Evolutionary conservation across 805 yeast genomes (phyloP), one percentile per base, ranked within the genome.

Genomic region (Saccharomyces jurei): DNA sequence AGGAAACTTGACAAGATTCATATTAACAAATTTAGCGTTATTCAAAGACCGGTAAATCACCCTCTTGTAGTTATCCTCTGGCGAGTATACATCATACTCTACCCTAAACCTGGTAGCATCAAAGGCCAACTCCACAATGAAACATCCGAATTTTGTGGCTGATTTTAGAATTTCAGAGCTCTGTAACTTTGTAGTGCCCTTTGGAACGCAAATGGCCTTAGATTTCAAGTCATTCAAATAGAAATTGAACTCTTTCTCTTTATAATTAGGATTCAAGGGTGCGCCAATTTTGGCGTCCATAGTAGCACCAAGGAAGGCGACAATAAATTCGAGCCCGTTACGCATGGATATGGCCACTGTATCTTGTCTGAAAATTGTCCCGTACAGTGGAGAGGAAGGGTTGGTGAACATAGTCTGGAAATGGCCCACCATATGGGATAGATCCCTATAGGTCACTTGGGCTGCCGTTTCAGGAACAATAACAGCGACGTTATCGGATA

Each of bases 201-300:
- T 67, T 28, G 86, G 82, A 9, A 84, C 86, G 55, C 84, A 69
- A 29, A 85, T 74, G 27, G 82, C 81, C 52, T 74, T 74, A 6
- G 87, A 77, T 60, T 78, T 71, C 59, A 85, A 69, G 62, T 85
- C 90, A 46, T 75, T 78, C 50, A 86, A 70, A 64, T 84, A 84
- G 66, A 83, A 82, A 61, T 81, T 82, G 64, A 83, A 81, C 68
- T 85, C 91, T 32, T 69, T 60, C 60, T 80, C 77, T 62, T 78
- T 82, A 66, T 83, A 84, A 52, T 76, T 76, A 14, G 88, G 79
- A 62, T 85, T 86, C 64, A 85, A 71, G 13, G 91, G 91, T 1
- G 89, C 87, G 22, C 86, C 86, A 48, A 84, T 73, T 59, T 79
- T 73, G 1, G 81, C 78, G 29, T 80, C 75, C 58, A 79, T 76